Evolutionary conservation across 2,329 filamentous ascomycete species (phyloP), one percentile per base, ranked within the genome.

Genomic region (Colletotrichum acutatum): DNA sequence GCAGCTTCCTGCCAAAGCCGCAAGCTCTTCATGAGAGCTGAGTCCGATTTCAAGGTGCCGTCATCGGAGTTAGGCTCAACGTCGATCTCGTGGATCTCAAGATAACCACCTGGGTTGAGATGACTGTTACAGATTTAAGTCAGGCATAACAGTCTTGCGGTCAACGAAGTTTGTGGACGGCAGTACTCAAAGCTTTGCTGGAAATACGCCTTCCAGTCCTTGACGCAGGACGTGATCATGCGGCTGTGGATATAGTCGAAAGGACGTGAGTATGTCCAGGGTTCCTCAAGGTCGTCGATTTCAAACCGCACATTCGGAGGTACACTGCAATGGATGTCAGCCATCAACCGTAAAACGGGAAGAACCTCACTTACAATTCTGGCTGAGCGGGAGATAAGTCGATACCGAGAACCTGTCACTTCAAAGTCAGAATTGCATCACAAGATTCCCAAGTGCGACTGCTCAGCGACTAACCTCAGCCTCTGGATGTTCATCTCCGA

Each of bases 301-400:
- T 85, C 83, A 74, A 89, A 89, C 8, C 79, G 77, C 3, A 87
- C 82, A 67, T 89, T 89, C 0, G 84, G 81, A 0, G 87, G 86
- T 3, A 87, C 83, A 76, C 83, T 83, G 28, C 60, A 14, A 2
- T 5, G 6, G 11, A 24, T 0, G 3, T 12, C 30, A 19, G 37
- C 28, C 59, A 62, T n/a, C 26, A 9, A n/a, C 16, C 30, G 30
- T 32, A 32, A 32, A 9, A 32, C 30, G 30, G 30, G 30, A 32
- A 32, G 30, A 32, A 22, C 5, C 6, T 7, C 7, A 30, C 60
- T 16, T 74, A 81, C 80, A 81, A 81, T 0, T 63, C 72, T 1
- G 83, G 81, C 30, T 84, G 83, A 4, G 84, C 84, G 0, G 83
- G 83, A 28, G 81, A 83, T 22, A 85, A 77, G 75, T 85, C 83